Evolutionary conservation across 1,284 basidiomycete genomes (phyloP), one percentile per base, ranked within the genome.

Genomic region (Sphagnurus paluster): DNA sequence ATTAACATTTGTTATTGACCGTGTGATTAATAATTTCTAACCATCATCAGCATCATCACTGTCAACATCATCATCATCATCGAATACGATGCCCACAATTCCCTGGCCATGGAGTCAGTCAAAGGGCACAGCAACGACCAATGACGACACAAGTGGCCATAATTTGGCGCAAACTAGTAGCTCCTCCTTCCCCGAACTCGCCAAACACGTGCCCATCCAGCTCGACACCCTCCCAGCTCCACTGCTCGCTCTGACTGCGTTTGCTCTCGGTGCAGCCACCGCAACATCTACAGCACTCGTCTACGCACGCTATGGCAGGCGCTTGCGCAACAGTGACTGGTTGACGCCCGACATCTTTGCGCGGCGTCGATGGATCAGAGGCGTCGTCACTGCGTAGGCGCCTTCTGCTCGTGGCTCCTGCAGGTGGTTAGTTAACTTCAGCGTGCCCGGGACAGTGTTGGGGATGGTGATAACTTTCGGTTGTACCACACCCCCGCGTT

Each of bases 401-500:
- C n/a, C 10, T 40, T 28, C n/a, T 23, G 19, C 10, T 13, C 9
- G 33, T 38, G 35, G 17, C 26, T 24, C 41, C 14, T 36, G 21
- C 16, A 35, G 14, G 30, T 17, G 45, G n/a, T 33, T 13, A 19
- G 36, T 29, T 39, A 26, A 44, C 49, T 39, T 19, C 44, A 24
- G 42, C 44, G 23, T 42, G 23, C 39, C 16, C 25, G 8, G 10
- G 16, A 38, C 57, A 91, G 90, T 57, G 90, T 93, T 39, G 88
- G 88, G 2, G 90, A 93, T 62, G 85, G 77, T 29, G 93, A 89
- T 61, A 85, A 84, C 58, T 90, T 89, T 62, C 76, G 85, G 33
- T 56, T 97, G 28, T 95, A 85, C 57, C 93, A 97, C 60, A 93
- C 87, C 0, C 91, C 93, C 0, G 77, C 76, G 0, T 66, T 88